Percentiles rank a stretch among this genome's conserved stretches.
Conservation (phyloP, 495 filamentous ascomycete species). For the Hypomontagnella monticulosa region DNA sequence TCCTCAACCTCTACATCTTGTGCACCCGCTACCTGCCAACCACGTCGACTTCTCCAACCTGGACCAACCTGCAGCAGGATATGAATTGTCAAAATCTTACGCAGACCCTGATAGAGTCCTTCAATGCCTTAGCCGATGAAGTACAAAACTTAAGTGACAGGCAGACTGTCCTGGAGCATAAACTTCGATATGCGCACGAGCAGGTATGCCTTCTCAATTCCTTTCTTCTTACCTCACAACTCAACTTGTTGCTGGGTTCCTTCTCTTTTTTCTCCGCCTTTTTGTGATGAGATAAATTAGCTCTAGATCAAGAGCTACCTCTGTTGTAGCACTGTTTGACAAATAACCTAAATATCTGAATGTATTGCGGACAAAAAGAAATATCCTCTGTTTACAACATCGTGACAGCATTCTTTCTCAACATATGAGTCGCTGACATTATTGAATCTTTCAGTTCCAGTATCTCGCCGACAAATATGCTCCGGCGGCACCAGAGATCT, state of each 20-base stretch:
- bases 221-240: constrained; percentile 23
- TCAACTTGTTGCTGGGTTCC: neutral
- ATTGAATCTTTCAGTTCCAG: constrained; percentile 55
- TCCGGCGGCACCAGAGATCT: constrained; percentile 60
- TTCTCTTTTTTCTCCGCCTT: constrained; percentile 29
- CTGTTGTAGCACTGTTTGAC: constrained; percentile 62
- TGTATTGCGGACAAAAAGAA: constrained; percentile 20
- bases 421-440: constrained; percentile 24
- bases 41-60: neutral
- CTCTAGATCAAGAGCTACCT: constrained; percentile 76
- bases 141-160: constrained; percentile 64
- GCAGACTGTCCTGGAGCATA: constrained; percentile 65
- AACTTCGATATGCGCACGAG: constrained; percentile 65
- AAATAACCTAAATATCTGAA: constrained; percentile 51
- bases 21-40: neutral
- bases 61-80: constrained; percentile 32
- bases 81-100: constrained; percentile 56
- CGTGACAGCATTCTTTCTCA: constrained; percentile 21
- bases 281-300: constrained; percentile 71
- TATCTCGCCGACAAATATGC: constrained; percentile 67
- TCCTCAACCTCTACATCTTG: constrained; percentile 6
- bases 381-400: constrained; percentile 20
- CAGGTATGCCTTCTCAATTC: constrained; percentile 55
- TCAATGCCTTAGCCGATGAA: constrained; percentile 70
- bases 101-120: constrained; percentile 66